Evolutionary conservation across 2,329 filamentous ascomycete genomes (phyloP).

Genomic region (Aspergillus fructus): DNA sequence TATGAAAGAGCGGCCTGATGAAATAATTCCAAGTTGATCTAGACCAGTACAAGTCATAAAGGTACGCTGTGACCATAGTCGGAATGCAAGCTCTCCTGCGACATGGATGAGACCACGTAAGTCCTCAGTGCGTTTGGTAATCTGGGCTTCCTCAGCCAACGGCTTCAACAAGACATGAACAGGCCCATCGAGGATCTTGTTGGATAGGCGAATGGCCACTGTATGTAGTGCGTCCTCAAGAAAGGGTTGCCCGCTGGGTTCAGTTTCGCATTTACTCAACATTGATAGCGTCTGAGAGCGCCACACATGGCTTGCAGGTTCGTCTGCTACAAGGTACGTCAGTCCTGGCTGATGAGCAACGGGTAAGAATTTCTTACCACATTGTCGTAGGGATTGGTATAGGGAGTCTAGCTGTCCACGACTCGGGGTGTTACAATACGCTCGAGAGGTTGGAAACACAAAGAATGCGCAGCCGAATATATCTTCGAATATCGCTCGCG

Average conservation of each 20-base stretch:
- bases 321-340: background rate
- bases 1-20: background rate
- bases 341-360: background rate
- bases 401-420: background rate
- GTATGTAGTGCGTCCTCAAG: no score
- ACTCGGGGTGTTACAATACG: background rate
- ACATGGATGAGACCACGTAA: slow-evolving; percentile 9
- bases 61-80: slow-evolving; percentile 22
- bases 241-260: background rate
- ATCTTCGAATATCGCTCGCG: background rate
- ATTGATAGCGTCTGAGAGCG: slow-evolving; percentile 21
- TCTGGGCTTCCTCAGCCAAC: background rate
- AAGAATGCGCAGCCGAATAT: background rate
- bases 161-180: background rate
- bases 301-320: background rate
- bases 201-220: background rate
- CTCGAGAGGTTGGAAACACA: background rate
- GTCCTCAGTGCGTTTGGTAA: background rate
- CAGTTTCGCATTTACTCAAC: slow-evolving; percentile 3
- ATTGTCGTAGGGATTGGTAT: background rate
- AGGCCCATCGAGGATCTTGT: slow-evolving; percentile 4
- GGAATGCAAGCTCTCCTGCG: slow-evolving; percentile 15
- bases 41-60: slow-evolving; percentile 9
- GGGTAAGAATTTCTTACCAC: background rate
- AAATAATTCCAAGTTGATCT: background rate